A percentile compares a stretch with the other conserved stretches of the same genome.
These are phyloP conservation scores for Albugo laibachii DNA, from an alignment of 352 stramenopile genomes.

Conservation along the genomic window DNA sequence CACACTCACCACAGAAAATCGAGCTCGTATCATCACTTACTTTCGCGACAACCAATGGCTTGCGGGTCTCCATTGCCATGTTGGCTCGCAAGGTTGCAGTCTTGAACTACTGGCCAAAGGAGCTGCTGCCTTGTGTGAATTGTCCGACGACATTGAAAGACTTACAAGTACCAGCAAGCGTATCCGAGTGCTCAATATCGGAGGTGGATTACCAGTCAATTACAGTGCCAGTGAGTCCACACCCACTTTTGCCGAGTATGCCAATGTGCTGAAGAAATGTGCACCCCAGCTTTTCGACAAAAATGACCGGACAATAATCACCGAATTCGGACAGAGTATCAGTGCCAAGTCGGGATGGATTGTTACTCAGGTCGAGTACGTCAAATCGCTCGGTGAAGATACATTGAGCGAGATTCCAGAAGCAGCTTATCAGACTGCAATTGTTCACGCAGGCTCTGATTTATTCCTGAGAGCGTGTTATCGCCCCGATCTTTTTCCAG, in stretches of 20 bases:
- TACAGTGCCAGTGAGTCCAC: slow-evolving; percentile 53
- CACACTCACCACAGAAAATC: slow-evolving; percentile 32
- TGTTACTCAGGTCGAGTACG: slow-evolving; percentile 73
- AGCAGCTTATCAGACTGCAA: slow-evolving; percentile 34
- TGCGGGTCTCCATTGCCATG: slow-evolving; percentile 76
- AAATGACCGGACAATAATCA: slow-evolving; percentile 66
- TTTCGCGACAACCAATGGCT: slow-evolving; percentile 66
- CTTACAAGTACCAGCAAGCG: slow-evolving; percentile 24
- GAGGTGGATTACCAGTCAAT: slow-evolving; percentile 77
- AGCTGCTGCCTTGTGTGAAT: slow-evolving; percentile 43
- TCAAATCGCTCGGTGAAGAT: slow-evolving; percentile 44
- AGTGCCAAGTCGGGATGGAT: slow-evolving; percentile 77
- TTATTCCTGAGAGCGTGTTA: slow-evolving; percentile 81
- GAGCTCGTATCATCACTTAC: slow-evolving; percentile 24
- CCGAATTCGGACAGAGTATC: slow-evolving; percentile 79
- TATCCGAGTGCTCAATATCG: slow-evolving; percentile 76
- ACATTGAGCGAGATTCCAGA: slow-evolving; percentile 3
- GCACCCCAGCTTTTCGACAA: slow-evolving; percentile 75
- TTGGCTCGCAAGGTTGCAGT: slow-evolving; percentile 71
- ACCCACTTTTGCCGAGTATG: slow-evolving; percentile 72
- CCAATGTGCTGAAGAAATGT: slow-evolving; percentile 25
- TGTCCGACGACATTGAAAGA: slow-evolving; percentile 60
- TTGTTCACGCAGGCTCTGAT: slow-evolving; percentile 81
- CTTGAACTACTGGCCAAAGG: slow-evolving; percentile 69
- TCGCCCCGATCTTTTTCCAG: slow-evolving; percentile 44